These are phyloP conservation scores for Pythium aristosporum DNA, from an alignment of 352 stramenopile genomes.

Conservation along the genomic window DNA sequence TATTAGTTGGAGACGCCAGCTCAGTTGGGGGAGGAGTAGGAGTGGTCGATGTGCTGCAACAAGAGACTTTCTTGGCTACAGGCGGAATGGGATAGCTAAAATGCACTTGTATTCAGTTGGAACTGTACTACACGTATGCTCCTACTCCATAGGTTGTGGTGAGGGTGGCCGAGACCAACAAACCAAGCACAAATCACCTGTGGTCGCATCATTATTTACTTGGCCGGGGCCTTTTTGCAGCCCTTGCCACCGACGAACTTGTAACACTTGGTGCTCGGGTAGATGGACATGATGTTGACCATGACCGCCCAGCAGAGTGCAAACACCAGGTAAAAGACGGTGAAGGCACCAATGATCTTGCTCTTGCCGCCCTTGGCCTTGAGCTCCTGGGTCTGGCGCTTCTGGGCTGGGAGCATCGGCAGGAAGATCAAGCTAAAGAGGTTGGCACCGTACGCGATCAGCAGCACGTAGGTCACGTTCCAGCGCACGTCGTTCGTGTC, in stretches of 20 bases:
- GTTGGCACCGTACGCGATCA: constrained; percentile 26
- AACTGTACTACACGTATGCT: no score
- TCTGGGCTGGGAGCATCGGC: constrained; percentile 27
- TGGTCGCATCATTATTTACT: no score
- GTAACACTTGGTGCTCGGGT: constrained; percentile 28
- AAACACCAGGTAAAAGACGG: constrained; percentile 25
- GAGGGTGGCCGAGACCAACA: no score
- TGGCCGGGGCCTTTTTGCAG: constrained; percentile 11
- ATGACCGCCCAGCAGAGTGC: constrained; percentile 25
- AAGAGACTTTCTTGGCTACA: no score
- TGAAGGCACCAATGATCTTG: constrained; percentile 22
- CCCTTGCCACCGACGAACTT: constrained; percentile 27
- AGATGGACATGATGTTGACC: constrained; percentile 33
- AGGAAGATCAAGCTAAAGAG: constrained; percentile 22
- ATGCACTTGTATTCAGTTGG: no score
- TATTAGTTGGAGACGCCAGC: no score
- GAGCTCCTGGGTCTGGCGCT: constrained; percentile 20
- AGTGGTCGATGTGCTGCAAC: no score
- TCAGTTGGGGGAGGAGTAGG: no score
- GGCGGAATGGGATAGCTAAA: no score
- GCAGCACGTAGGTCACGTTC: constrained; percentile 22
- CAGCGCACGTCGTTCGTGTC: constrained; percentile 24
- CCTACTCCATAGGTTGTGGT: no score
- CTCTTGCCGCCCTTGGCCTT: constrained; percentile 23
- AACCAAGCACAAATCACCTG: no score